A percentile compares a stretch with the other conserved stretches of the same genome.
phyloP scores from a whole-genome alignment of 345 rosid species.

The Moricandia arvensis region DNA sequence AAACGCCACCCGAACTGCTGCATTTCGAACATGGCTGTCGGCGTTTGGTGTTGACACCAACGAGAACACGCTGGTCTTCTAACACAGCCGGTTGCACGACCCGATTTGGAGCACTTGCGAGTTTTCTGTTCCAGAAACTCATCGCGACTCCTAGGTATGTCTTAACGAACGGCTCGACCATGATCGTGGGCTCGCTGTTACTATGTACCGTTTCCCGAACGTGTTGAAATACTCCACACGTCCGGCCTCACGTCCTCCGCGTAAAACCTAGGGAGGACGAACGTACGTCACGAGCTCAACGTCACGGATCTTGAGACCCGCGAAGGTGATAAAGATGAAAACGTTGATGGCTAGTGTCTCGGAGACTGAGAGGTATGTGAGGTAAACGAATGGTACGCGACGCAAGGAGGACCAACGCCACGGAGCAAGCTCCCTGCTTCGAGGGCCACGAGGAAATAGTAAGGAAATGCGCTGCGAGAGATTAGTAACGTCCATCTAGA shows the following conservation, averaged over 20 bases:
- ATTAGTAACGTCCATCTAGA: constrained; percentile 73
- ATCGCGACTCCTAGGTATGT: constrained; percentile 65
- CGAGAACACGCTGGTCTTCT: constrained; percentile 70
- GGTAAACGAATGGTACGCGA: constrained; percentile 72
- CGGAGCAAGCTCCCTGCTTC: constrained; percentile 82
- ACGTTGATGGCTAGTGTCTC: constrained; percentile 66
- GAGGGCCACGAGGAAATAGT: constrained; percentile 78
- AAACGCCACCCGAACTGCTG: constrained; percentile 59
- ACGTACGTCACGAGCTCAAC: constrained; percentile 72
- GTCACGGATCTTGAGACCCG: constrained; percentile 65
- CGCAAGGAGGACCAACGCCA: constrained; percentile 62
- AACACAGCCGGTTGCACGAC: constrained; percentile 76
- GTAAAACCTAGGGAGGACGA: constrained; percentile 77
- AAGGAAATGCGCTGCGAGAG: constrained; percentile 84
- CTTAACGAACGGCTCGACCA: constrained; percentile 86
- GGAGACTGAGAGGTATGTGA: constrained; percentile 56
- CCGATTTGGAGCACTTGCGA: constrained; percentile 65
- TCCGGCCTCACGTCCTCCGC: constrained; percentile 88
- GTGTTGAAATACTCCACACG: constrained; percentile 76
- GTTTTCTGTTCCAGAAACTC: constrained; percentile 80
- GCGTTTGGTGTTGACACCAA: constrained; percentile 60
- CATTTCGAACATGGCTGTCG: constrained; percentile 50
- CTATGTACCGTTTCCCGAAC: constrained; percentile 65
- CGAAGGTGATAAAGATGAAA: constrained; percentile 63
- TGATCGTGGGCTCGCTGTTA: constrained; percentile 80